phyloP scores from a whole-genome alignment of 768 basidiomycete species.

The Vararia minispora region DNA sequence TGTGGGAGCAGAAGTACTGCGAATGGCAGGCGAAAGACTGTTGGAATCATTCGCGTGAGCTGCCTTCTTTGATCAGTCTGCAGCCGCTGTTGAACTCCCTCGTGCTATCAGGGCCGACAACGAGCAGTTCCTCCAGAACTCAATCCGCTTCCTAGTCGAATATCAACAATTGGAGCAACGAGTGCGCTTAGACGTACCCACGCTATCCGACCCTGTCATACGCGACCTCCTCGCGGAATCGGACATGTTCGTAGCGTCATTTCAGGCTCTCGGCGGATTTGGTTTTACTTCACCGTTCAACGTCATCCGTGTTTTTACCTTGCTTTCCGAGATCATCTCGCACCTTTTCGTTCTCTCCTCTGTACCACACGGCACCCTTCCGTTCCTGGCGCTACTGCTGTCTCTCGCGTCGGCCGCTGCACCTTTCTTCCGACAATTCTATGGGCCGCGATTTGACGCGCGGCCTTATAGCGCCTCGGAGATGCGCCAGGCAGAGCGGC shows the following conservation, averaged over 20 bases:
- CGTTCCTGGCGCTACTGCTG: constrained; percentile 45
- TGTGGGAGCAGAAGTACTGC: constrained; percentile 48
- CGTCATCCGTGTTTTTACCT: constrained; percentile 60
- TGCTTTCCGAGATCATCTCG: constrained; percentile 60
- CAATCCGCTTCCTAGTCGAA: constrained; percentile 65
- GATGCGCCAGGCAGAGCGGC: constrained; percentile 53
- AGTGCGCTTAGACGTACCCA: constrained; percentile 67
- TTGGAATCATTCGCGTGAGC: constrained; percentile 70
- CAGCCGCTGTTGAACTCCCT: neutral
- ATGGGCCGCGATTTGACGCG: constrained; percentile 34
- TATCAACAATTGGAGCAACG: constrained; percentile 71
- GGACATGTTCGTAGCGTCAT: constrained; percentile 75
- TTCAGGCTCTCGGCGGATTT: constrained; percentile 61
- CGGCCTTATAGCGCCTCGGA: constrained; percentile 40
- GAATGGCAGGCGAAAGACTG: constrained; percentile 51
- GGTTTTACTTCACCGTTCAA: constrained; percentile 75
- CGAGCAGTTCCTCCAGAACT: constrained; percentile 61
- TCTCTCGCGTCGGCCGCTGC: constrained; percentile 51
- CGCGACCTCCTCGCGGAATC: constrained; percentile 80
- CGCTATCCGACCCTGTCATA: constrained; percentile 59
- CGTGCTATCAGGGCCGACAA: constrained; percentile 42
- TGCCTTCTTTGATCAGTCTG: too few relatives aligned
- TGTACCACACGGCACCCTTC: constrained; percentile 41
- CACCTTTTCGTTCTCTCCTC: constrained; percentile 61
- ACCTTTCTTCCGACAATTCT: constrained; percentile 37